Evolutionary conservation across 2,329 filamentous ascomycete genomes (phyloP).

Genomic region (Colletotrichum acutatum): DNA sequence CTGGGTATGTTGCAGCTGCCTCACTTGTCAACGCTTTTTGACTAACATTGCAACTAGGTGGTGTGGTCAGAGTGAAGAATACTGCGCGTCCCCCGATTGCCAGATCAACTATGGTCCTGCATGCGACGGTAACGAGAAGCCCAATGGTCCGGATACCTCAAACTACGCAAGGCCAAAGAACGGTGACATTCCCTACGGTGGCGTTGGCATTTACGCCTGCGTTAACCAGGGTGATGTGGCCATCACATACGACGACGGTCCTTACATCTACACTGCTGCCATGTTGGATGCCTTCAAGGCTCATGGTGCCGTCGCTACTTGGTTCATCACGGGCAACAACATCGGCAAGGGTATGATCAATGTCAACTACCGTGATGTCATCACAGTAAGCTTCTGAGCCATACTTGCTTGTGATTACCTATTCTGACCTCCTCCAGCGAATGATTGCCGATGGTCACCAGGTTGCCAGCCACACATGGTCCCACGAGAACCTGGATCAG

Average conservation of each 20-base stretch:
- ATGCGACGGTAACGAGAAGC: constrained; percentile 45
- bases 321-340: constrained; percentile 49
- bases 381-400: constrained; percentile 42
- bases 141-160: constrained; percentile 40
- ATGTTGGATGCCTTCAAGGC: constrained; percentile 49
- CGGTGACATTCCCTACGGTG: constrained; percentile 43
- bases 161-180: constrained; percentile 39
- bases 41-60: constrained; percentile 4
- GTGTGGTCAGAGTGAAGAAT: constrained; percentile 43
- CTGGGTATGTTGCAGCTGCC: constrained; percentile 40
- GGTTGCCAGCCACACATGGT: constrained; percentile 59
- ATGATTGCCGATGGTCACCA: constrained; percentile 60
- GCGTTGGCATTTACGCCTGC: constrained; percentile 47
- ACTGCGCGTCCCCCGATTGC: constrained; percentile 43
- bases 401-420: accelerated
- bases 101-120: constrained; percentile 42
- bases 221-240: constrained; percentile 45
- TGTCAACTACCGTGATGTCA: constrained; percentile 44
- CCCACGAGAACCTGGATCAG: constrained; percentile 53
- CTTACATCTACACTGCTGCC: constrained; percentile 46
- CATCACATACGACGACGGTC: constrained; percentile 51
- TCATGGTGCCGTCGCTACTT: constrained; percentile 47
- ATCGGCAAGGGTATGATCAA: constrained; percentile 49
- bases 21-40: too few species aligned
- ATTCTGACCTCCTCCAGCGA: constrained; percentile 40